Conservation (phyloP, 441 rosid genomes). For the Syzygium syzygioides region DNA sequence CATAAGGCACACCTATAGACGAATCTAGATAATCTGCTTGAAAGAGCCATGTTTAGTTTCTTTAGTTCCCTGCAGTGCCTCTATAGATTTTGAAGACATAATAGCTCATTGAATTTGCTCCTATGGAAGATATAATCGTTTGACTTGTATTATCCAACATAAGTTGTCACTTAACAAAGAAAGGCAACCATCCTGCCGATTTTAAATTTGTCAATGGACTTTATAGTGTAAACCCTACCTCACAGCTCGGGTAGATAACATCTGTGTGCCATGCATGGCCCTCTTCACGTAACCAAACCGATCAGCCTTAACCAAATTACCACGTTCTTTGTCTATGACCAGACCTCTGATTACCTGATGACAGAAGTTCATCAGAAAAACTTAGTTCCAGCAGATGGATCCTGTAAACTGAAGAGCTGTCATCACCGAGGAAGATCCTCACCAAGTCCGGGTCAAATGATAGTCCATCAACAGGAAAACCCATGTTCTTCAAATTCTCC, state of each 20-base stretch:
- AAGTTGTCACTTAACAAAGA: not conserved
- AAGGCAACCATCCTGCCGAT: not conserved
- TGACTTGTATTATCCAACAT: not conserved
- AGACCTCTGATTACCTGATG: conserved; percentile 87
- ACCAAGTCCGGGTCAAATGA: conserved; percentile 90
- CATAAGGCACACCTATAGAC: not conserved
- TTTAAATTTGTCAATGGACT: not conserved
- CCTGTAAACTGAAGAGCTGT: not conserved
- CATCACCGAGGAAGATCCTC: conserved; percentile 16
- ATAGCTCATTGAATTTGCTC: not conserved
- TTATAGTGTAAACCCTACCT: conserved; percentile 30
- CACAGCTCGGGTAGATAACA: conserved; percentile 84
- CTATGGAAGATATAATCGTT: not conserved
- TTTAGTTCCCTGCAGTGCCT: not conserved
- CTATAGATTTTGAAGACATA: not conserved
- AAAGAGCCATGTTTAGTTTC: not conserved
- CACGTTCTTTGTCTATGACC: conserved; percentile 93
- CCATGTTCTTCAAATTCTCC: conserved; percentile 80
- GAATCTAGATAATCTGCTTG: not conserved
- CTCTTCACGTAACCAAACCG: conserved; percentile 93
- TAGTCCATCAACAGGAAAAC: conserved; percentile 90
- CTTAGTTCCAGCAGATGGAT: not conserved
- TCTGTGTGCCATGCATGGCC: conserved; percentile 92
- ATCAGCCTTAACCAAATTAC: conserved; percentile 95
- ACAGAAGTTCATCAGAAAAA: not conserved